A percentile compares a stretch with the other conserved stretches of the same genome.
phyloP scores from a whole-genome alignment of 2,329 filamentous ascomycete species.

The Colletotrichum higginsianum region DNA sequence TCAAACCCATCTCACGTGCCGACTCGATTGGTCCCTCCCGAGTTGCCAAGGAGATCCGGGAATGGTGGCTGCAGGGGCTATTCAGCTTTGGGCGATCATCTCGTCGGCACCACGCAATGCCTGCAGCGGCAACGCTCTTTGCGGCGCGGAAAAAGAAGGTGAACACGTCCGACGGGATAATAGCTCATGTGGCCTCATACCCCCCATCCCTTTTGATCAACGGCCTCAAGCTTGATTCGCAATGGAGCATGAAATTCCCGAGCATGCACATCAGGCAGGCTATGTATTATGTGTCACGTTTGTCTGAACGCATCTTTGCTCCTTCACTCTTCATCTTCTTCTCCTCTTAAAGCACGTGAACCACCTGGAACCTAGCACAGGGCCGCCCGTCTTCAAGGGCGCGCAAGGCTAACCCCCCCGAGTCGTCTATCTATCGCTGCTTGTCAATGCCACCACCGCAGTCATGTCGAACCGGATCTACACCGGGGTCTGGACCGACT shows the following conservation, averaged over 20 bases:
- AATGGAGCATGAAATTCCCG: not conserved
- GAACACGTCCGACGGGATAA: not conserved
- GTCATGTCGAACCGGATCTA: conserved; percentile 41
- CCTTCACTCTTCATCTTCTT: too few relatives aligned
- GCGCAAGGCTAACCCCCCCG: too few relatives aligned
- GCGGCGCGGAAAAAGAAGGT: not conserved
- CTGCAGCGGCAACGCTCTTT: not conserved
- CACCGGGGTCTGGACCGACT: conserved; percentile 52
- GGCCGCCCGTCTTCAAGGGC: too few relatives aligned
- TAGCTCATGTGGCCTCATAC: too few relatives aligned
- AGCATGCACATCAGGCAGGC: not conserved
- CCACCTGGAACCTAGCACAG: too few relatives aligned
- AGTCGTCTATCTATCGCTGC: too few relatives aligned
- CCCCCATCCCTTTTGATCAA: not conserved
- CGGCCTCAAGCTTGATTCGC: not conserved
- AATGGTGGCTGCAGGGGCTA: not conserved
- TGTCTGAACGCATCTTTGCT: not conserved
- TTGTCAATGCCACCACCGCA: too few relatives aligned
- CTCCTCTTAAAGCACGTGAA: too few relatives aligned
- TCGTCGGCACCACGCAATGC: not conserved
- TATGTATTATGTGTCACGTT: too few relatives aligned
- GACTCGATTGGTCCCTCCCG: not conserved
- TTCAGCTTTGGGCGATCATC: conserved; percentile 1
- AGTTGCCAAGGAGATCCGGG: not conserved
- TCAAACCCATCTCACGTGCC: too few relatives aligned